Evolutionary conservation across 2,329 filamentous ascomycete species (phyloP).

Genomic region (Cytospora leucostoma): DNA sequence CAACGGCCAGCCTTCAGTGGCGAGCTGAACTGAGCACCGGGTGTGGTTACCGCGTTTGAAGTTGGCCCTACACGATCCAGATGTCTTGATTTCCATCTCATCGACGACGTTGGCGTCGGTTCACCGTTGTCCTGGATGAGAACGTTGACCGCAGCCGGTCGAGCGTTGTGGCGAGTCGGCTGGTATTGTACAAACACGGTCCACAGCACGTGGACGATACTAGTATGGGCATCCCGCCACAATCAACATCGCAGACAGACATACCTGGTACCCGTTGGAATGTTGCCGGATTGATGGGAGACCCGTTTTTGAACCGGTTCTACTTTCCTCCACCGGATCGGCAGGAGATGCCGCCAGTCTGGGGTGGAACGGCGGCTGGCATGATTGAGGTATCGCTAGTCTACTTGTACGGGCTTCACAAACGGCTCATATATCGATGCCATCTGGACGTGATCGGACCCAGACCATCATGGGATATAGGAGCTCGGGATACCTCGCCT

Average conservation of each 20-base stretch:
- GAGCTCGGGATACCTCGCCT: slow-evolving; percentile 11
- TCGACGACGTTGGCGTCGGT: background rate
- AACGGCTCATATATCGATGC: no score
- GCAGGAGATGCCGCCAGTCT: no score
- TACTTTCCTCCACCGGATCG: slow-evolving; percentile 32
- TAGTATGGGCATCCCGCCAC: slow-evolving; percentile 43
- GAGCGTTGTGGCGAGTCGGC: slow-evolving; percentile 43
- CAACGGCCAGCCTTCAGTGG: background rate
- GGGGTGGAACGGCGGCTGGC: no score
- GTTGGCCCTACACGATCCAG: no score
- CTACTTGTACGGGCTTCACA: no score
- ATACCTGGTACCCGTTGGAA: slow-evolving; percentile 46
- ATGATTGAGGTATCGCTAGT: no score
- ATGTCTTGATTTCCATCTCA: no score
- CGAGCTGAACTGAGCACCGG: background rate
- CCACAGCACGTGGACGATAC: slow-evolving; percentile 40
- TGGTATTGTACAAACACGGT: slow-evolving; percentile 40
- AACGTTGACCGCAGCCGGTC: slow-evolving; percentile 46
- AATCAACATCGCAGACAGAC: slow-evolving; percentile 38
- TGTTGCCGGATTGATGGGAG: slow-evolving; percentile 42
- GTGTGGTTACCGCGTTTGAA: background rate
- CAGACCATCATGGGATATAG: no score
- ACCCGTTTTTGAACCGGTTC: slow-evolving; percentile 44
- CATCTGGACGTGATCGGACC: no score
- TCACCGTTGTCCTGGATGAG: slow-evolving; percentile 41